A percentile compares a stretch with the other conserved stretches of the same genome.
Evolutionary conservation across 1,284 basidiomycete genomes (phyloP).

Genomic region (Stygiomarasmius scandens): DNA sequence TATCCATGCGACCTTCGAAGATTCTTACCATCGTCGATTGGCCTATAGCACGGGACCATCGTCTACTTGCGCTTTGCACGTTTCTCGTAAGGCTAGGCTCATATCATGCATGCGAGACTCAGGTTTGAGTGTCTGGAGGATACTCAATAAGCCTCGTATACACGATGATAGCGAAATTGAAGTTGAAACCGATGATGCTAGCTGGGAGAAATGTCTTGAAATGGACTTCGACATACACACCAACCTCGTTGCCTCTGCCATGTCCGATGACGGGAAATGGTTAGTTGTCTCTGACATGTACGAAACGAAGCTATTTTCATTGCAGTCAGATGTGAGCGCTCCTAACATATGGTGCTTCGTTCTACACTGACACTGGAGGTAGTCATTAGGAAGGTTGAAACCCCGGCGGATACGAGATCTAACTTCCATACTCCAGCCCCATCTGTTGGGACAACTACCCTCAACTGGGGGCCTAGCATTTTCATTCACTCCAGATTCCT

Average conservation of each 20-base stretch:
- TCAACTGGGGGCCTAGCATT: slow-evolving; percentile 76
- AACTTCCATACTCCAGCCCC: slow-evolving; percentile 50
- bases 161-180: slow-evolving; percentile 33
- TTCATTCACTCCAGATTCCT: slow-evolving; percentile 86
- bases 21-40: slow-evolving; percentile 77
- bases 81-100: slow-evolving; percentile 71
- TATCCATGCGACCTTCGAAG: slow-evolving; percentile 74
- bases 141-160: slow-evolving; percentile 37
- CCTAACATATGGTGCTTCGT: slow-evolving; percentile 1
- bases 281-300: slow-evolving; percentile 88
- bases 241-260: slow-evolving; percentile 77
- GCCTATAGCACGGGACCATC: slow-evolving; percentile 61
- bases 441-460: slow-evolving; percentile 42
- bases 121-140: slow-evolving; percentile 81
- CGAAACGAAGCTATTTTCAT: slow-evolving; percentile 88
- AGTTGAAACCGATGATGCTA: slow-evolving; percentile 40
- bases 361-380: slow-evolving; percentile 1
- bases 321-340: slow-evolving; percentile 54
- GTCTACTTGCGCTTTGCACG: slow-evolving; percentile 53
- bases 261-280: slow-evolving; percentile 89
- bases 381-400: slow-evolving; percentile 53
- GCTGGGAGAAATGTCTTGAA: slow-evolving; percentile 88
- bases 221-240: slow-evolving; percentile 88
- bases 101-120: slow-evolving; percentile 77
- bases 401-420: slow-evolving; percentile 77